Percentiles rank a stretch among this genome's conserved stretches.
phyloP scores from a whole-genome alignment of 345 rosid species.

The Citrus hindsii region DNA sequence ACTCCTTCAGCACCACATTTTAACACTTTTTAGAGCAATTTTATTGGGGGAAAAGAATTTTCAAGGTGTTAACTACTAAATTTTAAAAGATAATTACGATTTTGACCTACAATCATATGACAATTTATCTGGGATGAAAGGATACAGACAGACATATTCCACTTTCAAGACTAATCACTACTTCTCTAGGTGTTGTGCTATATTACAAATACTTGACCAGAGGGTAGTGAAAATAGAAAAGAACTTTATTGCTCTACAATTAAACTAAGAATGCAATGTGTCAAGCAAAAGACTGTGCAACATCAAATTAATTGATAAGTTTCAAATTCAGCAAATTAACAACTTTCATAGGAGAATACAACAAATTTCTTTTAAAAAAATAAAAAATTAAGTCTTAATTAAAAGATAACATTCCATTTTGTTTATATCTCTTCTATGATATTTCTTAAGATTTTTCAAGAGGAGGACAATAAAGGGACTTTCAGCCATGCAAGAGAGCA shows the following conservation, averaged over 20 bases:
- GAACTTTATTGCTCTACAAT: neutral
- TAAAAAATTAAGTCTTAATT: neutral
- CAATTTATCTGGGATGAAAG: no score
- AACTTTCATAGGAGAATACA: neutral
- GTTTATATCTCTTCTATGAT: neutral
- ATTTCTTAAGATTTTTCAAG: neutral
- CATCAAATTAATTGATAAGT: neutral
- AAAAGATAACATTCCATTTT: neutral
- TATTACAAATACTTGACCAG: no score
- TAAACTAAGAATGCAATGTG: neutral
- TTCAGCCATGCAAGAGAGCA: neutral
- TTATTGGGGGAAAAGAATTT: no score
- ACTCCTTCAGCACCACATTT: no score
- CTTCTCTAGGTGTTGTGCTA: neutral
- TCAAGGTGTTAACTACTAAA: no score
- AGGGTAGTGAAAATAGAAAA: neutral
- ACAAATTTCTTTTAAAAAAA: neutral
- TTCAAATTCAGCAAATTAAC: neutral
- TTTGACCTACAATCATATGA: no score
- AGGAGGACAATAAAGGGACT: neutral
- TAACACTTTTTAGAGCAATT: no score
- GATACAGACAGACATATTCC: no score
- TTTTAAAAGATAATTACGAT: no score
- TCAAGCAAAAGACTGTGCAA: neutral
- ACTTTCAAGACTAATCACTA: neutral